These are phyloP conservation scores for Fusarium albidum DNA, from an alignment of 2,329 filamentous ascomycete species.

Conservation along the genomic window DNA sequence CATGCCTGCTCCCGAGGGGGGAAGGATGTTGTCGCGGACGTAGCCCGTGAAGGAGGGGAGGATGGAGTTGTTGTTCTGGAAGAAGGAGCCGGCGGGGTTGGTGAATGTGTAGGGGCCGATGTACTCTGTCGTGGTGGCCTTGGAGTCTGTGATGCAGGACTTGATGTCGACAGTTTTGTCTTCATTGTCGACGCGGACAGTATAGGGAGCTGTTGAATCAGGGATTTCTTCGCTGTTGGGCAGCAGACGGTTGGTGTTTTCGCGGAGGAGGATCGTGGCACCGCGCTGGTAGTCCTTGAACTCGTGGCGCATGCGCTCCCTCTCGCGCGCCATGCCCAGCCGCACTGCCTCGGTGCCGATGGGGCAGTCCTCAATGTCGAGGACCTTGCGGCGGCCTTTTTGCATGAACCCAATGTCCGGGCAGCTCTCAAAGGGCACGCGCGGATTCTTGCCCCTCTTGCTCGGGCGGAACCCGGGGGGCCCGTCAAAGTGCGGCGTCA, in stretches of 20 bases:
- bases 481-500: slow-evolving; percentile 94
- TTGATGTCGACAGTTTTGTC: slow-evolving; percentile 77
- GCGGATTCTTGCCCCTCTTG: slow-evolving; percentile 58
- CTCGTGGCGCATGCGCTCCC: slow-evolving; percentile 76
- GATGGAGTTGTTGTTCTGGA: slow-evolving; percentile 99
- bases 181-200: slow-evolving; percentile 56
- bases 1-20: slow-evolving; percentile 47
- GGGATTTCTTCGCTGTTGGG: slow-evolving; percentile 49
- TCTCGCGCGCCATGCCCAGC: slow-evolving; percentile 79
- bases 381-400: slow-evolving; percentile 79
- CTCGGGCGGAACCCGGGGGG: slow-evolving; percentile 65
- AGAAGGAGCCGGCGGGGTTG: slow-evolving; percentile 94
- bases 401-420: slow-evolving; percentile 90
- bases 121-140: slow-evolving; percentile 85
- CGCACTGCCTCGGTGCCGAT: slow-evolving; percentile 90
- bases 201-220: slow-evolving; percentile 39
- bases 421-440: slow-evolving; percentile 62
- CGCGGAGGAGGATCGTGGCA: slow-evolving; percentile 87
- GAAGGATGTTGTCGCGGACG: slow-evolving; percentile 81
- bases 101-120: slow-evolving; percentile 85
- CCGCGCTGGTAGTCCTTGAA: slow-evolving; percentile 78
- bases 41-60: slow-evolving; percentile 86
- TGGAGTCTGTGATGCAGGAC: slow-evolving; percentile 87
- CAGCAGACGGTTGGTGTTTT: slow-evolving; percentile 77
- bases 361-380: slow-evolving; percentile 98